Base-by-base conservation (phyloP, 2,329 filamentous ascomycete species). In the Xylaria sp. region DNA sequence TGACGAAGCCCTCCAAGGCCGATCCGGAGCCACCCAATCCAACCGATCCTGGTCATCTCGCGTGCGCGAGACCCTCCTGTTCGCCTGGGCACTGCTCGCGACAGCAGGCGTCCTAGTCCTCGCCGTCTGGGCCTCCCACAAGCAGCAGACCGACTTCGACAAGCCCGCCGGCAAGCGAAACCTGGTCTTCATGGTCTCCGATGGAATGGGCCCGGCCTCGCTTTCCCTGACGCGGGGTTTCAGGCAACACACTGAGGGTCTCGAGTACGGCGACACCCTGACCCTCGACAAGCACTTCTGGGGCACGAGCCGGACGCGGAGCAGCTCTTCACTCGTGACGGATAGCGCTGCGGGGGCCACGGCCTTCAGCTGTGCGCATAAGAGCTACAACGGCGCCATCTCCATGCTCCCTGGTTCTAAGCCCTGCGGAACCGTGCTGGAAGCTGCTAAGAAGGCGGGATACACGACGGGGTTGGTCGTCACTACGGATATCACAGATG, bases 331-430 rank as follows among this genome's bases (percentile, higher is more conserved):
- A 60, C 81, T 98, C 64, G 90, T 99, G 55, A 99, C 95, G 1
- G 95, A 99, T 78, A 96, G 92, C 62, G 95, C 95, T 4, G 95
- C 95, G n/a, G 95, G 95, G 38, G 95, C 95, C 2, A 99, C 95
- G 0, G 95, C 95, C 0, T 99, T 99, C 76, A 93, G 92, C 2
- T 99, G 95, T 73, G 94, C 88, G 19, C 80, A 84, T 74, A 99
- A 99, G 86, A 96, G 90, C 76, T 99, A 99, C 81, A 99, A 99
- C 74, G 93, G 93, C 50, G 95, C 95, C 69, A 98, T 99, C 70
- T 91, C 92, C 9, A 90, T 96, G 57, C 83, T 96, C 15, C 94
- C 94, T 0, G 89, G 96, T 76, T 87, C 91, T 69, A 87, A 87
- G 31, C 92, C 95, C 4, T 99, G 95, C 76, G 95, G 94, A 7